Conservation (phyloP, 2,329 filamentous ascomycete species). For the Scedosporium apiospermum region DNA sequence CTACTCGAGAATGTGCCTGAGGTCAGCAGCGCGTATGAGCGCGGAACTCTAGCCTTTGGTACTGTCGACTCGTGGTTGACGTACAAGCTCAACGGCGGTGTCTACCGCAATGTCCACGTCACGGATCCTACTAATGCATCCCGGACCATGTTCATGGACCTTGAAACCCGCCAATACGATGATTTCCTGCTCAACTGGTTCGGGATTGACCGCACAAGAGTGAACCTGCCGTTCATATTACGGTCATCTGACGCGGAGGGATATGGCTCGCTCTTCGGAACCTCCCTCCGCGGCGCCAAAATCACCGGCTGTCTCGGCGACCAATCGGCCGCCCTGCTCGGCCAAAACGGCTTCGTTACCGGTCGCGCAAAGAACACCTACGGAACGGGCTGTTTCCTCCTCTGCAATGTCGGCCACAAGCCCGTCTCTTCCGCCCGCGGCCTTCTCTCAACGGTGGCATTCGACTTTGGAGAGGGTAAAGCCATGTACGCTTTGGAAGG, state of each 20-base stretch:
- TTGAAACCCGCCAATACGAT: slow-evolving; percentile 72
- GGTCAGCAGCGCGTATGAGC: slow-evolving; percentile 66
- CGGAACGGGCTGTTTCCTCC: slow-evolving; percentile 79
- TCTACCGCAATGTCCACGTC: slow-evolving; percentile 56
- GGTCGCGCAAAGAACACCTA: slow-evolving; percentile 88
- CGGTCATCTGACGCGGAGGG: slow-evolving; percentile 65
- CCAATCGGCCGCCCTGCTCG: slow-evolving; percentile 77
- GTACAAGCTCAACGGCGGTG: slow-evolving; percentile 71
- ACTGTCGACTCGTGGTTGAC: slow-evolving; percentile 85
- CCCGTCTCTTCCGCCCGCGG: slow-evolving; percentile 80
- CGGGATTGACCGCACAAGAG: slow-evolving; percentile 56
- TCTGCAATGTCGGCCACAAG: slow-evolving; percentile 79
- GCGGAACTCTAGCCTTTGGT: slow-evolving; percentile 68
- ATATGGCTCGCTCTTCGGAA: slow-evolving; percentile 59
- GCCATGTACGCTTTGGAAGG: slow-evolving; percentile 77
- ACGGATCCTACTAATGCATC: slow-evolving; percentile 84
- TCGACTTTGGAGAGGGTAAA: slow-evolving; percentile 57
- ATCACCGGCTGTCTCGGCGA: slow-evolving; percentile 81
- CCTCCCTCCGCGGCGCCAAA: slow-evolving; percentile 56
- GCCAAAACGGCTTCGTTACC: slow-evolving; percentile 73
- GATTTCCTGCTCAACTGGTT: slow-evolving; percentile 71
- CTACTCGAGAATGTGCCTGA: slow-evolving; percentile 60
- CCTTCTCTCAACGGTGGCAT: slow-evolving; percentile 74
- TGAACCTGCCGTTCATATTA: slow-evolving; percentile 73
- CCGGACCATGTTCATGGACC: slow-evolving; percentile 90